These are phyloP conservation scores for Phialophora expanda DNA, from an alignment of 2,329 filamentous ascomycete genomes.

Conservation along the genomic window DNA sequence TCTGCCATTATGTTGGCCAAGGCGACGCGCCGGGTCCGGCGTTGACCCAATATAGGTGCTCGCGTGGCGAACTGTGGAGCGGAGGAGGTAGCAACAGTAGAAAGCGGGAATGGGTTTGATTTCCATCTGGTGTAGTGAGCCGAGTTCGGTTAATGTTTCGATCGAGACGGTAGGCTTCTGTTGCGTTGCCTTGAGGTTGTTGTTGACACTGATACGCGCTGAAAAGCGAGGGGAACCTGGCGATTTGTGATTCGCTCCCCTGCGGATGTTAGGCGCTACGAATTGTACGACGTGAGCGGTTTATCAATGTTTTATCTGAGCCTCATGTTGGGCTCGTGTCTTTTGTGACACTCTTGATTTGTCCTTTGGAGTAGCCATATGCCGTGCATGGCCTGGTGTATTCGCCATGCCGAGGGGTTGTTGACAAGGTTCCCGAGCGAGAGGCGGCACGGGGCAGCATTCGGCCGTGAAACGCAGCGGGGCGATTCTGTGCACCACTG, in stretches of 20 bases:
- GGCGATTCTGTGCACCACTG: neutral
- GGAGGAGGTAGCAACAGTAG: conserved; percentile 91
- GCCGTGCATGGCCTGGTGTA: neutral
- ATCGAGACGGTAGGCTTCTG: neutral
- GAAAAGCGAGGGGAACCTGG: neutral
- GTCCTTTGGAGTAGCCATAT: neutral
- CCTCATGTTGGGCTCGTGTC: neutral
- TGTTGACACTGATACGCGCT: neutral
- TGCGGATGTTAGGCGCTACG: too few species aligned
- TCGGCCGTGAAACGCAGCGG: neutral
- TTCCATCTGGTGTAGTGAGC: conserved; percentile 27
- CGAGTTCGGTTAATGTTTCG: neutral
- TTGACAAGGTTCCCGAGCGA: neutral
- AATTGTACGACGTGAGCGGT: neutral
- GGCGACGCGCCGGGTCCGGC: conserved; percentile 79
- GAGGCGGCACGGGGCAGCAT: neutral
- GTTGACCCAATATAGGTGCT: conserved; percentile 88
- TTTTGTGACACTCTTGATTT: neutral
- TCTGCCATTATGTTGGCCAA: conserved; percentile 90
- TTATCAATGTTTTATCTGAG: neutral
- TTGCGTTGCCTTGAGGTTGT: neutral
- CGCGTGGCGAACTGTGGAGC: conserved; percentile 74
- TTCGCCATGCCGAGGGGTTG: neutral
- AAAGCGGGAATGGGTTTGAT: conserved; percentile 77
- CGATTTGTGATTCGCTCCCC: neutral